A percentile compares a stretch with the other conserved stretches of the same genome.
Conservation (phyloP, 2,329 filamentous ascomycete species). For the Thelonectria discophora region DNA sequence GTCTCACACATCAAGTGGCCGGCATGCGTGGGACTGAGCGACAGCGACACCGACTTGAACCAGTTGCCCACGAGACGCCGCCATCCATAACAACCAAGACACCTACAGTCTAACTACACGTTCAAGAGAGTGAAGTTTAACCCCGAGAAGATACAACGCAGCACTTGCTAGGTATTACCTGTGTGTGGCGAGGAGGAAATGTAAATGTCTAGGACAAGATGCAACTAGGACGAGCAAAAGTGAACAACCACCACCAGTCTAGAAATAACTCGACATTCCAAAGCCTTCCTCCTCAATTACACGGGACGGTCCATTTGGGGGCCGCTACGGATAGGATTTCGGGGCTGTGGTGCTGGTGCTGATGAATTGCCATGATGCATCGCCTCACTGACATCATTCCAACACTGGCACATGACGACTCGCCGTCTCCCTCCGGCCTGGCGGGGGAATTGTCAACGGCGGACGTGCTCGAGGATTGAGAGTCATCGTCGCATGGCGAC, state of each 20-base stretch:
- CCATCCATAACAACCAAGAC: background rate
- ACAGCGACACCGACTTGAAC: background rate
- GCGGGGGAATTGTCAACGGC: background rate
- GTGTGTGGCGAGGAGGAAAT: background rate
- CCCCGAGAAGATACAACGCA: background rate
- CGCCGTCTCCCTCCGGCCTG: background rate
- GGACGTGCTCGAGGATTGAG: background rate
- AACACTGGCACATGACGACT: background rate
- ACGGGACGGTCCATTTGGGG: background rate
- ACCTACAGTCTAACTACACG: background rate
- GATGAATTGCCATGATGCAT: background rate
- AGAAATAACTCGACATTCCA: background rate
- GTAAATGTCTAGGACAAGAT: background rate
- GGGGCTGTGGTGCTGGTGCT: constrained; percentile 1
- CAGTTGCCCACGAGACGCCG: background rate
- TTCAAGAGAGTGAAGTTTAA: background rate
- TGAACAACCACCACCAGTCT: background rate
- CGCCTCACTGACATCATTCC: constrained; percentile 18
- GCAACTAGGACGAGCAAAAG: background rate
- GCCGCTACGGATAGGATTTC: background rate
- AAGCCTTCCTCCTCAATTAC: background rate
- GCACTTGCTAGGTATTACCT: background rate
- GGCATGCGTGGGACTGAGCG: background rate
- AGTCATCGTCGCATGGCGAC: background rate
- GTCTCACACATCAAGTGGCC: no score